Conservation (phyloP, 2,329 filamentous ascomycete genomes). For the Diaporthe sp. region DNA sequence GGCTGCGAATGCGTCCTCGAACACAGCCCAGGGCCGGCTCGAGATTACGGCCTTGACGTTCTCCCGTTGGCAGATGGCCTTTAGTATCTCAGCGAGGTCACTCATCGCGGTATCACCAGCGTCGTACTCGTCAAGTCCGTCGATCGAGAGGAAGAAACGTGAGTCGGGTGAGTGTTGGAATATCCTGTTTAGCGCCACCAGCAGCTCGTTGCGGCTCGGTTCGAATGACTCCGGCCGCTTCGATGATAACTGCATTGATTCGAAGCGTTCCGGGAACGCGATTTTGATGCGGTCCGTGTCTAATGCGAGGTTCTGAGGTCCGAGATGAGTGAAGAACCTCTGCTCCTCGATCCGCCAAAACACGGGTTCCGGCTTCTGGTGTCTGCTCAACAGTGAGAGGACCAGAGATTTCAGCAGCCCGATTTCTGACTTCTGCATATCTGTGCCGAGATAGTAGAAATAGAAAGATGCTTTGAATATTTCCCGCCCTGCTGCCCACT, state of each 20-base stretch:
- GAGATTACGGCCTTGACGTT: background rate
- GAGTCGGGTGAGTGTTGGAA: background rate
- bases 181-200: background rate
- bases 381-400: background rate
- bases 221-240: slow-evolving; percentile 1
- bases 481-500: background rate
- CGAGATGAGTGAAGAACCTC: slow-evolving; percentile 18
- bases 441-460: slow-evolving; percentile 9
- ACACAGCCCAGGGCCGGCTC: background rate
- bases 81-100: background rate
- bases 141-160: slow-evolving; percentile 2
- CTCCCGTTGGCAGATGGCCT: background rate
- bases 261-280: slow-evolving; percentile 3
- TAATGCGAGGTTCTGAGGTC: background rate
- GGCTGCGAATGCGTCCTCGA: slow-evolving; percentile 5
- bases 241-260: background rate
- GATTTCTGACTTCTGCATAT: slow-evolving; percentile 10
- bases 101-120: background rate
- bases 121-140: slow-evolving; percentile 13
- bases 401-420: background rate
- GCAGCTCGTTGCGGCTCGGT: slow-evolving; percentile 10
- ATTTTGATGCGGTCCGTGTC: background rate
- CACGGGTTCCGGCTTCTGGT: background rate
- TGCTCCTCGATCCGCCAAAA: slow-evolving; percentile 1
- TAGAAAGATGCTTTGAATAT: slow-evolving; percentile 13